Base-by-base conservation (phyloP, 345 rosid genomes). In the Clarkia xantiana region DNA sequence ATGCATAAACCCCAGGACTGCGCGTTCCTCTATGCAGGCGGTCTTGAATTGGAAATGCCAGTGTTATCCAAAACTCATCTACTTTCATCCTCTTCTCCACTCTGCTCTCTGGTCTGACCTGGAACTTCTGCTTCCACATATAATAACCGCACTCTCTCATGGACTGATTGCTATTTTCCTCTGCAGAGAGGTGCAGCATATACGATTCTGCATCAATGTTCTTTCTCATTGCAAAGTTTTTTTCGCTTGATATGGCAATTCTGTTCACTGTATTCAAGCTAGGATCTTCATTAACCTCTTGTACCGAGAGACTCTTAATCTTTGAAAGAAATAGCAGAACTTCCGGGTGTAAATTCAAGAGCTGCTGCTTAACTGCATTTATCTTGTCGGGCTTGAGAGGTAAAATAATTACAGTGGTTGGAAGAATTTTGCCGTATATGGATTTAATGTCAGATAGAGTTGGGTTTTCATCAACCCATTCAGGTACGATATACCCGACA, bases 91-190 rank as follows among this genome's bases (percentile, higher is more conserved):
- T 75, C 51, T 76, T 75, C 0, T 81, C 87, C 1, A 77, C 80
- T 52, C 18, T 74, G 48, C 71, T 68, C 65, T 75, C 83, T 3
- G 15, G 62, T 57, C 44, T 70, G 9, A 81, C 87, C 0, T 79
- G 82, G 65, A 85, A 79, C 67, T 59, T 81, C 52, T 79, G 91
- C 76, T 53, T 79, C 91, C 87, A 81, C 73, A 79, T 63, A 39
- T 74, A 69, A 66, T 85, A 85, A 41, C 66, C 48, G 60, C 91
- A 81, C 40, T 69, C 72, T 5, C 49, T 45, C 14, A 42, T 77
- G n/a, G 45, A 44, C 1, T 25, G 40, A 3, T 51, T 54, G 2
- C 57, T 55, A 2, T 40, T 60, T 29, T 48, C 80, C n/a, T 56
- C 51, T 0, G 87, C 74, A 18, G 87, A 68, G 44, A 82, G 78